Percentiles rank a stretch among this genome's conserved stretches.
These are phyloP conservation scores for Raddia guianensis DNA, from an alignment of 176 grass and related monocot species.

Conservation along the genomic window DNA sequence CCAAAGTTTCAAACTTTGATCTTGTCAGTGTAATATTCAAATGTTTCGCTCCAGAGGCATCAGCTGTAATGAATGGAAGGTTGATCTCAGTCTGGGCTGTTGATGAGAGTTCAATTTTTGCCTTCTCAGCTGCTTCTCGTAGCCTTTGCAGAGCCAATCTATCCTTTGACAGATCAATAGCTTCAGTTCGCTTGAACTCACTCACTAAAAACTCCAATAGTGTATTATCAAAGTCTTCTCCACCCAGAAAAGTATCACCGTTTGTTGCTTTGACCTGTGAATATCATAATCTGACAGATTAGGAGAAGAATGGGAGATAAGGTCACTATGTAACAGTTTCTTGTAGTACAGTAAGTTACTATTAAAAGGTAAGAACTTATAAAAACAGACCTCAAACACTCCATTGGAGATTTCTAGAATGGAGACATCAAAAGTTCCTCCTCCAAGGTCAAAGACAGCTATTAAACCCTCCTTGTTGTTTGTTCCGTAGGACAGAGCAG, in stretches of 20 bases:
- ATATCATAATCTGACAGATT: slow-evolving; percentile 4
- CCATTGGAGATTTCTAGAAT: slow-evolving; percentile 55
- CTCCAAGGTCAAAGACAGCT: slow-evolving; percentile 53
- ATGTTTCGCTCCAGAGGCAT: slow-evolving; percentile 57
- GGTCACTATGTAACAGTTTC: not conserved
- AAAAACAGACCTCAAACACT: slow-evolving; percentile 45
- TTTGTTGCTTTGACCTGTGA: slow-evolving; percentile 56
- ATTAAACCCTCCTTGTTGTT: slow-evolving; percentile 54
- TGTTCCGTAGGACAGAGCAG: slow-evolving; percentile 52
- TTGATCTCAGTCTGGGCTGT: slow-evolving; percentile 52
- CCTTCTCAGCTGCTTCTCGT: slow-evolving; percentile 58
- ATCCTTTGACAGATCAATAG: slow-evolving; percentile 56
- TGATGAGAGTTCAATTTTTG: slow-evolving; percentile 54
- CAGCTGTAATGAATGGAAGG: slow-evolving; percentile 56
- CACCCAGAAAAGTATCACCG: slow-evolving; percentile 50
- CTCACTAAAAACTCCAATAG: slow-evolving; percentile 46
- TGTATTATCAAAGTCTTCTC: not conserved
- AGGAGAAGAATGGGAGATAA: not conserved
- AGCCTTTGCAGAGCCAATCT: slow-evolving; percentile 52
- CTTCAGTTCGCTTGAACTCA: slow-evolving; percentile 45
- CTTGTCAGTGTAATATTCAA: slow-evolving; percentile 51
- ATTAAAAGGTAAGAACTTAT: not conserved
- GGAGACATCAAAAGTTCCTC: slow-evolving; percentile 54
- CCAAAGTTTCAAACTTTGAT: slow-evolving; percentile 50
- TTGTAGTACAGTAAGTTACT: not conserved